Conservation (phyloP, 345 rosid species). For the Crucihimalaya himalaica region DNA sequence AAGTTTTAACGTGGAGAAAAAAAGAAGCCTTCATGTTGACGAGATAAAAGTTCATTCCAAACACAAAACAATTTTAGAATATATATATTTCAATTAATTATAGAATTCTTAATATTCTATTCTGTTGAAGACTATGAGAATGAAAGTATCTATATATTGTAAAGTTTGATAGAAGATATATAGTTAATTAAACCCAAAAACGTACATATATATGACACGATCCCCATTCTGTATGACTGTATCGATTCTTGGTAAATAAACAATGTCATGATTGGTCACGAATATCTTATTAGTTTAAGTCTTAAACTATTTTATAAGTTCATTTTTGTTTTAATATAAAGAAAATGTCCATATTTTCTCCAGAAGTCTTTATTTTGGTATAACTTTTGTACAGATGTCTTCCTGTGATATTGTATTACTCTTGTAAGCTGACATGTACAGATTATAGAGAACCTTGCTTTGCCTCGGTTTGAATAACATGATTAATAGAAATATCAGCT, state of each 20-base stretch:
- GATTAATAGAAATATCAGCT: constrained; percentile 15
- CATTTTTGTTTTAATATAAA: not conserved
- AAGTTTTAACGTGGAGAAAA: constrained; percentile 1
- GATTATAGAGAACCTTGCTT: constrained; percentile 36
- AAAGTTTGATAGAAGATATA: constrained; percentile 18
- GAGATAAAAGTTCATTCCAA: not conserved
- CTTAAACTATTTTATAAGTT: no score
- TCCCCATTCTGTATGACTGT: constrained; percentile 1
- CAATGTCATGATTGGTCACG: constrained; percentile 26
- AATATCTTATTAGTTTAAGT: not conserved
- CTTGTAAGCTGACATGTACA: constrained; percentile 19
- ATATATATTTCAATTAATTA: no score
- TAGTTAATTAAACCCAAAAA: constrained; percentile 3
- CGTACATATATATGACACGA: constrained; percentile 23
- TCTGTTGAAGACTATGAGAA: not conserved
- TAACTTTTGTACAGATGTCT: constrained; percentile 17
- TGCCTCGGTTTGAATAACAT: constrained; percentile 17
- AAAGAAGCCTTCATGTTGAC: not conserved
- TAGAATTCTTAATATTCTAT: no score
- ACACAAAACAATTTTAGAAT: no score
- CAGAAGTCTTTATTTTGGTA: constrained; percentile 11
- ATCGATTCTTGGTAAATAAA: constrained; percentile 18
- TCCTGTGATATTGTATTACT: constrained; percentile 6
- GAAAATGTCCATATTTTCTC: not conserved
- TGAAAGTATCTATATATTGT: not conserved